Base-by-base conservation (phyloP, 306 rosid species). In the Clitoria ternatea region DNA sequence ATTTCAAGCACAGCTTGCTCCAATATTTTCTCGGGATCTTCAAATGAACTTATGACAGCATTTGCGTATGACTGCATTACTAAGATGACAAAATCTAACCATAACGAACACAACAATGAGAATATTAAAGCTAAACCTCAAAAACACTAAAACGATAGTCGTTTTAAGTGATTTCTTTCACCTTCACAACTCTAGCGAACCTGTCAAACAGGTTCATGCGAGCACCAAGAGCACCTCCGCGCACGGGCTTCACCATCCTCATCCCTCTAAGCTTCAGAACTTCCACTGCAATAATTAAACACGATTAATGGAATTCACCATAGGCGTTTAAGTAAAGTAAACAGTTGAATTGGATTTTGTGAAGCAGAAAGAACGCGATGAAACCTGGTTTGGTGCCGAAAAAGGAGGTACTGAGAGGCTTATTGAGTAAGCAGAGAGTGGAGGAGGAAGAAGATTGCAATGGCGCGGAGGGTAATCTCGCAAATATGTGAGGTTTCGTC, bases 1-100 rank as follows among this genome's bases (percentile, higher is more conserved):
- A 93, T 93, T 84, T 93, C 98, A 69, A 90, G 84, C 73, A 93
- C 97, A 15, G 98, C 62, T 82, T 93, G 98, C 78, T 93, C 98
- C 85, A 93, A 80, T 54, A 93, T 90, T 77, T 93, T 90, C 89
- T 93, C 98, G 2, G 97, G 98, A 72, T 93, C 98, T 80, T 93
- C 98, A 77, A 93, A 93, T 12, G 96, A 50, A 76, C 94, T 93
- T 66, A 93, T 0, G 70, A 88, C 9, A 66, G 98, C 97, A 83
- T 93, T 93, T 68, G 98, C 98, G 77, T 93, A 93, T 9, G 98
- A 93, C 98, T 93, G 89, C 76, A 81, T 60, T 45, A 76, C 77
- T 76, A 72, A 86, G 27, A 75, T 66, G 35, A 35, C 30, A 40
- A 77, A 80, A 77, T 77, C 61, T 53, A 35, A 56, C 70, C 79